Evolutionary conservation across 805 yeast genomes (phyloP).

Genomic region (Metschnikowia noctiluminum): DNA sequence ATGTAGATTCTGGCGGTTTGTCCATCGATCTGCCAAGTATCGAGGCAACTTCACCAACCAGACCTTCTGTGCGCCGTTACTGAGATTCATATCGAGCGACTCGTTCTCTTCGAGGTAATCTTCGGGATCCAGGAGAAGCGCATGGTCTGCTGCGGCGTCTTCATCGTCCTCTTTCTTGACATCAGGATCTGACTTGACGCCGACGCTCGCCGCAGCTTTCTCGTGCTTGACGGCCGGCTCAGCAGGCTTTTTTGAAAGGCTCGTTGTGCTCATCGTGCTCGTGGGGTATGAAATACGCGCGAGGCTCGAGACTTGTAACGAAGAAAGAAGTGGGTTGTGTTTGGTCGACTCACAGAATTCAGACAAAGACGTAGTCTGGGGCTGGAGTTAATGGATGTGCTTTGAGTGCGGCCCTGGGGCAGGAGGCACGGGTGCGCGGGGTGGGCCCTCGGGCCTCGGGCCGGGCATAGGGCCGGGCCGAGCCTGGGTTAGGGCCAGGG

Average conservation of each 20-base stretch:
- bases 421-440: not conserved
- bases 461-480: too few species aligned
- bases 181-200: not conserved
- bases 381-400: too few species aligned
- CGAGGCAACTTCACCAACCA: conserved; percentile 93
- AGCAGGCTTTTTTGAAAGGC: conserved; percentile 10
- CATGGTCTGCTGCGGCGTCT: conserved; percentile 24
- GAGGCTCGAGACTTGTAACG: not conserved
- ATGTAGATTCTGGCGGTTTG: conserved; percentile 51
- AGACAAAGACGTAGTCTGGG: not conserved
- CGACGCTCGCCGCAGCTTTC: not conserved
- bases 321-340: not conserved
- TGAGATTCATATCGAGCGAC: conserved; percentile 72
- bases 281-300: too few species aligned
- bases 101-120: conserved; percentile 55
- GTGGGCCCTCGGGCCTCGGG: too few species aligned
- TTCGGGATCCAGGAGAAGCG: conserved; percentile 41
- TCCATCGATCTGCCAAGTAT: conserved; percentile 81
- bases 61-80: conserved; percentile 62
- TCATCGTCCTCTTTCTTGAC: conserved; percentile 9
- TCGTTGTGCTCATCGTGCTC: conserved; percentile 12
- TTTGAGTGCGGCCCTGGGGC: not conserved
- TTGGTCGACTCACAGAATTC: conserved; percentile 1
- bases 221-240: conserved; percentile 7
- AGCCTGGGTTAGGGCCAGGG: too few species aligned